Percentiles rank a stretch among this genome's conserved stretches.
Conservation (phyloP, 768 basidiomycete genomes). For the Trametopsis cervina region DNA sequence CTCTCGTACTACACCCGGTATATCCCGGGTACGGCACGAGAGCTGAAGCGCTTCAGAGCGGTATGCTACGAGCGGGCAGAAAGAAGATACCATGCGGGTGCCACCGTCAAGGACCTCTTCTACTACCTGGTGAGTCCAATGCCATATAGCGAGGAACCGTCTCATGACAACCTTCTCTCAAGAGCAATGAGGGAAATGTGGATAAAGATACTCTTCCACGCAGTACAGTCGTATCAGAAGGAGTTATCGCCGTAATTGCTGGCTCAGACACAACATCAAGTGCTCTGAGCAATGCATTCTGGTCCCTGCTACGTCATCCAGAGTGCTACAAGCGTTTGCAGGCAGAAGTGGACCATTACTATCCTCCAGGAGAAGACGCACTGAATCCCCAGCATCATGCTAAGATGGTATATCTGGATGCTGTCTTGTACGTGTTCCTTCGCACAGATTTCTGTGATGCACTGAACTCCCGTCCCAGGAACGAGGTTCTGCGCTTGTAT, state of each 20-base stretch:
- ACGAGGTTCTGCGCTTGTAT: constrained; percentile 39
- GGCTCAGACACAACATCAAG: constrained; percentile 44
- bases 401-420: constrained; percentile 30
- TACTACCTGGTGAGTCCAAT: constrained; percentile 39
- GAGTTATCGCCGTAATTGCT: constrained; percentile 33
- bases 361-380: constrained; percentile 23
- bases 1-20: constrained; percentile 5
- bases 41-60: constrained; percentile 15
- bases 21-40: constrained; percentile 9
- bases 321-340: constrained; percentile 29
- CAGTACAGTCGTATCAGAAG: constrained; percentile 28
- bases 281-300: constrained; percentile 32
- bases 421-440: constrained; percentile 24
- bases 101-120: constrained; percentile 27
- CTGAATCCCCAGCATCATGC: constrained; percentile 19
- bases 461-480: constrained; percentile 22
- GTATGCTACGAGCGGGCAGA: constrained; percentile 14
- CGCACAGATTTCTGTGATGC: background rate
- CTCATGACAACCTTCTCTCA: background rate
- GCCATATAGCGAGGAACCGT: background rate
- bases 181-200: constrained; percentile 24
- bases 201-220: constrained; percentile 22
- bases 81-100: constrained; percentile 17
- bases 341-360: constrained; percentile 33
- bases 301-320: constrained; percentile 33